A percentile compares a stretch with the other conserved stretches of the same genome.
These are phyloP conservation scores for Schizothecium vesticola DNA, from an alignment of 495 filamentous ascomycete genomes.

Conservation along the genomic window DNA sequence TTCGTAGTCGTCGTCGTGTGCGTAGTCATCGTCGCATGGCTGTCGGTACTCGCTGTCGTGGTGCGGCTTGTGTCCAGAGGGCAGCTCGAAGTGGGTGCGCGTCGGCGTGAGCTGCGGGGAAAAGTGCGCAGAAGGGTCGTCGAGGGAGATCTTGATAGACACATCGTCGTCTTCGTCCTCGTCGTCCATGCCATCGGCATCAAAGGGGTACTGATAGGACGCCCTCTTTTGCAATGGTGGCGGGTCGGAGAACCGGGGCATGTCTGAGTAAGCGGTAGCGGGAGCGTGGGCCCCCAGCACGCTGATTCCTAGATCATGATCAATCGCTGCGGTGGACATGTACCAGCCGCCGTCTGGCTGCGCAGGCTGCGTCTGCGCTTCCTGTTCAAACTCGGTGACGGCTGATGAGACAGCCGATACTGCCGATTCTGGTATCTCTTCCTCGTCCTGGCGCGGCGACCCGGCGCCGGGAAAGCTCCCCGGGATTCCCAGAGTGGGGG, in stretches of 20 bases:
- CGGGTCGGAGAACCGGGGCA: background rate
- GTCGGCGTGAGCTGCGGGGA: slow-evolving; percentile 31
- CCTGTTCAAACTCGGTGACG: slow-evolving; percentile 64
- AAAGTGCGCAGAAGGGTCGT: slow-evolving; percentile 23
- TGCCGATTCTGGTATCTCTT: slow-evolving; percentile 36
- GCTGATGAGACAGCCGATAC: slow-evolving; percentile 49
- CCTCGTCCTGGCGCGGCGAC: slow-evolving; percentile 31
- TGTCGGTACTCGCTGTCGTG: slow-evolving; percentile 8
- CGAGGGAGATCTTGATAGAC: slow-evolving; percentile 39
- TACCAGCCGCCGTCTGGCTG: slow-evolving; percentile 9
- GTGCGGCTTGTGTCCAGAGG: background rate
- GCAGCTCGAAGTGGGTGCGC: slow-evolving; percentile 19
- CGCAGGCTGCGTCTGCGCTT: slow-evolving; percentile 58
- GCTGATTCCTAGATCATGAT: slow-evolving; percentile 19
- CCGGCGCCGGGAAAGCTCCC: slow-evolving; percentile 43
- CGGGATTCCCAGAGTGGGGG: slow-evolving; percentile 65
- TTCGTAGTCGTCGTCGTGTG: slow-evolving; percentile 33
- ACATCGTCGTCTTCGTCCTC: slow-evolving; percentile 38
- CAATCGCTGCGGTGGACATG: slow-evolving; percentile 21
- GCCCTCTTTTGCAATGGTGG: slow-evolving; percentile 23
- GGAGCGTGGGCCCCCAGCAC: background rate
- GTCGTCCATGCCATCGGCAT: slow-evolving; percentile 28
- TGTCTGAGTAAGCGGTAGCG: slow-evolving; percentile 9
- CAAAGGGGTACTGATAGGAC: slow-evolving; percentile 38
- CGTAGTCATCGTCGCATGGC: slow-evolving; percentile 9